phyloP scores from a whole-genome alignment of 345 rosid genomes.

The Pistacia integerrima region DNA sequence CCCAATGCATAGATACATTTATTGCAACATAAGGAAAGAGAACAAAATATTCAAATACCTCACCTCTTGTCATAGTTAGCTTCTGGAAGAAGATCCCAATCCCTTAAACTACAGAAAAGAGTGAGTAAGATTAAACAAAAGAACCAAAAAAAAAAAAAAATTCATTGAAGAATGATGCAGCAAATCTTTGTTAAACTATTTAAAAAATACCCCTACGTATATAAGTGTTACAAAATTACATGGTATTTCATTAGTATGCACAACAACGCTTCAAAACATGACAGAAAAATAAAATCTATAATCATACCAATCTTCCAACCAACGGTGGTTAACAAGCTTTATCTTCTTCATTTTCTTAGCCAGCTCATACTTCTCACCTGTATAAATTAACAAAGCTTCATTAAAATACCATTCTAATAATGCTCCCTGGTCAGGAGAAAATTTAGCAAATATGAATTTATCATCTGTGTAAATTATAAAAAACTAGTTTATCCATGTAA shows the following conservation, averaged over 20 bases:
- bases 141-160: background rate
- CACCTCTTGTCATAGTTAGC: conserved; percentile 77
- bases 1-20: background rate
- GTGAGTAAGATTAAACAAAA: conserved; percentile 1
- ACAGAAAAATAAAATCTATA: conserved; percentile 14
- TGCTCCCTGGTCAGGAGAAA: background rate
- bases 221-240: background rate
- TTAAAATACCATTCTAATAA: background rate
- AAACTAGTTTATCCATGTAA: background rate
- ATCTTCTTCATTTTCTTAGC: conserved; percentile 76
- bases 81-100: conserved; percentile 87
- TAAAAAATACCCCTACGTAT: background rate
- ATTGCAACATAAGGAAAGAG: background rate
- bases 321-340: conserved; percentile 82
- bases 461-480: background rate
- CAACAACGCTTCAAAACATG: background rate
- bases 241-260: background rate
- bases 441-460: background rate
- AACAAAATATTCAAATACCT: conserved; percentile 11
- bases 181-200: background rate
- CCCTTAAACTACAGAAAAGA: conserved; percentile 63
- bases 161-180: background rate
- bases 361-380: conserved; percentile 95
- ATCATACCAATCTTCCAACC: conserved; percentile 93
- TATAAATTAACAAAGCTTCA: conserved; percentile 17